Base-by-base conservation (phyloP, 176 grass and related monocot genomes). In the Tuctoria greenei region DNA sequence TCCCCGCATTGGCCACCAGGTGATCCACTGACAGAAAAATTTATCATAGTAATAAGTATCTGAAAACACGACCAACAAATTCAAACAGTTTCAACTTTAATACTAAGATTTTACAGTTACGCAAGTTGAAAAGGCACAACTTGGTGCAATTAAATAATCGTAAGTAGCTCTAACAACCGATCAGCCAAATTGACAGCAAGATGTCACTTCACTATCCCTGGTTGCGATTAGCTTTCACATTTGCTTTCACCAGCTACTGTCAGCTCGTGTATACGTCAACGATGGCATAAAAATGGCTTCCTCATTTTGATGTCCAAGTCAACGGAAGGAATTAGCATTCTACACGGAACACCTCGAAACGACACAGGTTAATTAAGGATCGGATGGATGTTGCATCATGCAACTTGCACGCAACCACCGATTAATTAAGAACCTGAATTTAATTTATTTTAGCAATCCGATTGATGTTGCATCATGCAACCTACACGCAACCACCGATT, bases 1-100 rank as follows among this genome's bases (percentile, higher is more conserved):
- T 87, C 23, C 93, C 93, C 2, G 93, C 93, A 78, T 96, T 96
- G 20, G 93, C 93, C 61, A 96, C 81, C 25, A 96, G 84, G 55
- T 96, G 90, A 87, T 96, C 89, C 85, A 96, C 93, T 96, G 87
- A 23, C 23, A 21, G 60, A 62, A 60, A 60, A 66, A 66, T 34
- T 15, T 12, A 13, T 58, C 10, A 15, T n/a, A 8, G 3, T 13
- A 44, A 10, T 66, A 14, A 80, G 34, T 24, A 15, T 12, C 47
- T 50, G 7, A 42, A 13, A 9, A 12, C 18, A 13, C 2, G 0
- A n/a, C 0, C 0, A 25, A 4, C 12, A 3, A 7, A 23, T 14
- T 64, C 17, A 23, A 49, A 45, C 12, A 45, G 25, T 61, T 44
- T 31, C 3, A 61, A 7, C 39, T 17, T 17, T 1, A 17, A 25